Conservation (phyloP, 345 rosid genomes). For the Rhodamnia rubescens region DNA sequence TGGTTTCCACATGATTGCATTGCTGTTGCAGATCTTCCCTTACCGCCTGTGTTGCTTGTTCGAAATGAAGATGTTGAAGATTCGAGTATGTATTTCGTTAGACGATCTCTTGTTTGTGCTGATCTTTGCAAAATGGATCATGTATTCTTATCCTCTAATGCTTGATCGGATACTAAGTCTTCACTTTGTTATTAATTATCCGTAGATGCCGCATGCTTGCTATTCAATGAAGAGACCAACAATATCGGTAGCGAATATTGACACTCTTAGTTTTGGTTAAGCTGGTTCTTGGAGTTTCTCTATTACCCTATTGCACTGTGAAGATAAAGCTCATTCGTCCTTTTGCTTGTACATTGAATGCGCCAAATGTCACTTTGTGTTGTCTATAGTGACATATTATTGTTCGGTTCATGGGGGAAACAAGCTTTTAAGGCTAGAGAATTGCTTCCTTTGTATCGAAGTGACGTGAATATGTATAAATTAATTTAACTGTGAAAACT, state of each 20-base stretch:
- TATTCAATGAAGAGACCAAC: no score
- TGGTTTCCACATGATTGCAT: background rate
- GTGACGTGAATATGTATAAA: background rate
- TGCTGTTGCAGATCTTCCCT: conserved; percentile 54
- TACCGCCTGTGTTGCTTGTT: conserved; percentile 66
- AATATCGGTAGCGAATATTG: background rate
- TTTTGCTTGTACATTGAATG: background rate
- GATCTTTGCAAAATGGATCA: background rate
- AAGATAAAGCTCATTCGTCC: background rate
- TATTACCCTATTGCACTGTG: background rate
- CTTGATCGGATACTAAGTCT: background rate
- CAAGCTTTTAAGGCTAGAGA: background rate
- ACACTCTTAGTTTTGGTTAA: background rate
- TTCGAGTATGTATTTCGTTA: conserved; percentile 42
- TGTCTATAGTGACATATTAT: background rate
- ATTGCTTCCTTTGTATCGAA: background rate
- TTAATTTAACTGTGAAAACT: background rate
- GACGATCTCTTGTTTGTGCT: background rate
- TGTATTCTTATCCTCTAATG: background rate
- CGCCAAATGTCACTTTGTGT: background rate
- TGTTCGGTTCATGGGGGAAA: background rate
- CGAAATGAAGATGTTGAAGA: conserved; percentile 84
- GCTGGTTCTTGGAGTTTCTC: background rate
- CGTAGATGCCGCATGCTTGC: no score
- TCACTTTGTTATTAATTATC: background rate